These are phyloP conservation scores for Cyanidium caldarium DNA, from an alignment of 23 red algal genomes.

Conservation along the genomic window DNA sequence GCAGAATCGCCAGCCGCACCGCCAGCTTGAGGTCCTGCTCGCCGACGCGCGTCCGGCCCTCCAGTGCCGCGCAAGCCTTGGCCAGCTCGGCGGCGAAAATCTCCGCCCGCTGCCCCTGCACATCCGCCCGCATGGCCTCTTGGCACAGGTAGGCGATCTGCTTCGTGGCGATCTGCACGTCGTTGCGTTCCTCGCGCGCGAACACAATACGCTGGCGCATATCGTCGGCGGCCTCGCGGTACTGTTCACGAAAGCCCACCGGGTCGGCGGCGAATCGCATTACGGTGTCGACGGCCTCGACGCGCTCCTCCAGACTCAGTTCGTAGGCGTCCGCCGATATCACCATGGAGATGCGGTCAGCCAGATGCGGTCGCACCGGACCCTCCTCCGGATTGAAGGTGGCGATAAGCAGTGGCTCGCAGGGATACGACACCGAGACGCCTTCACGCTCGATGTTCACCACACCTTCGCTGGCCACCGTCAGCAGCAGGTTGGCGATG, in stretches of 20 bases:
- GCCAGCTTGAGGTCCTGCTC: constrained; percentile 73
- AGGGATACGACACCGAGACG: constrained; percentile 48
- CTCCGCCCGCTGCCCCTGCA: constrained; percentile 80
- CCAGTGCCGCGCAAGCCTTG: constrained; percentile 70
- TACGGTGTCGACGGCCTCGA: constrained; percentile 53
- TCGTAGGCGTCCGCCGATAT: constrained; percentile 54
- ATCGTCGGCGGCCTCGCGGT: constrained; percentile 38
- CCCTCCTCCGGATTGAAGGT: constrained; percentile 97
- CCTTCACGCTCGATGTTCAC: constrained; percentile 87
- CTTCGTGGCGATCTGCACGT: constrained; percentile 36
- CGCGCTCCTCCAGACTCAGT: constrained; percentile 54
- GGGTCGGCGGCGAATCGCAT: constrained; percentile 34
- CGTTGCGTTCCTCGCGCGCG: constrained; percentile 75
- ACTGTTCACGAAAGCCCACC: constrained; percentile 11
- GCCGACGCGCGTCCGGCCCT: constrained; percentile 37
- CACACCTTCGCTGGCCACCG: constrained; percentile 58
- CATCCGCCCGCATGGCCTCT: constrained; percentile 47
- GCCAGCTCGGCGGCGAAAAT: constrained; percentile 78
- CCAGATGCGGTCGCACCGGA: constrained; percentile 74
- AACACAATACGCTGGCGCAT: constrained; percentile 84
- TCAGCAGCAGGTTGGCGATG: constrained; percentile 65
- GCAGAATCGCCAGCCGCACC: constrained; percentile 71
- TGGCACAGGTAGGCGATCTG: constrained; percentile 70
- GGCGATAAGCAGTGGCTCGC: constrained; percentile 78
- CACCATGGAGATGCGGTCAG: constrained; percentile 76